These are phyloP conservation scores for Yarrowia yakushimensis DNA, from an alignment of 805 yeast genomes.

Conservation along the genomic window DNA sequence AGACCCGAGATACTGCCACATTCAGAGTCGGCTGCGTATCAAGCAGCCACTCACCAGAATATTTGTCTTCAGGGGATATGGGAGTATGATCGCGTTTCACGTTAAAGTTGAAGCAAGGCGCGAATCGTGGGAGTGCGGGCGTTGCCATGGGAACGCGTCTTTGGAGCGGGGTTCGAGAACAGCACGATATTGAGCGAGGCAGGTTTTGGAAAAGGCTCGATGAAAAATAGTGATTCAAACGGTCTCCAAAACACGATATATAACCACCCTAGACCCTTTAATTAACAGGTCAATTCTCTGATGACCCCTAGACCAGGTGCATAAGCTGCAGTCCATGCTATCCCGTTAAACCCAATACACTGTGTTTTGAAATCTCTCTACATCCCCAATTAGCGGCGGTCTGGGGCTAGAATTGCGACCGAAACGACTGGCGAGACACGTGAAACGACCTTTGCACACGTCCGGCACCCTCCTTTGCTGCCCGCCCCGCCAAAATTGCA, in stretches of 20 bases:
- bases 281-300: background rate
- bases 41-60: background rate
- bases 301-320: conserved; percentile 8
- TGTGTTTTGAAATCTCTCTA: conserved; percentile 21
- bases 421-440: background rate
- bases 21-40: no score
- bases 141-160: conserved; percentile 13
- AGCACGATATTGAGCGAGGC: no score
- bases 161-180: no score
- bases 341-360: conserved; percentile 17
- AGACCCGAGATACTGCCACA: no score
- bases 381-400: conserved; percentile 8
- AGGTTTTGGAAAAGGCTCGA: no score
- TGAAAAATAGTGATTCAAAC: no score
- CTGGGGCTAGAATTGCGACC: background rate
- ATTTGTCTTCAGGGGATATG: background rate
- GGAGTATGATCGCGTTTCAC: conserved; percentile 16
- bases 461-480: background rate
- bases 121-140: background rate
- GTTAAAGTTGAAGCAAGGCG: conserved; percentile 5
- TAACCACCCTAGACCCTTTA: background rate
- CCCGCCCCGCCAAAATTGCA: background rate
- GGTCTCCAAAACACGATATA: background rate
- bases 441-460: background rate
- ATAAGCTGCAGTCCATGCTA: background rate